Base-by-base conservation (phyloP, 768 basidiomycete species). In the Collybiopsis luxurians region DNA sequence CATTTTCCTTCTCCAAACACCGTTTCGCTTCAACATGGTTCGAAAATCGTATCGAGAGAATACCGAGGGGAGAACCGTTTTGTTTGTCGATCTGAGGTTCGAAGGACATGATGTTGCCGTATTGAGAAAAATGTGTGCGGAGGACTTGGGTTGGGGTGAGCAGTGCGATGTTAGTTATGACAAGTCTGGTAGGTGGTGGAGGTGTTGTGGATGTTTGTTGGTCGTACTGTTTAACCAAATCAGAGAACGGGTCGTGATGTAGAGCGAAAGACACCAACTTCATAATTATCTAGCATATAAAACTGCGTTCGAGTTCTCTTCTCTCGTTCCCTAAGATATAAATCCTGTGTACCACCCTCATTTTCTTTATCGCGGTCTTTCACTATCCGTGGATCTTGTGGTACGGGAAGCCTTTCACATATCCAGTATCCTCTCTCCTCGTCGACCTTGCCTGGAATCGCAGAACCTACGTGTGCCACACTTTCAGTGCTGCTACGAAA, bases 21-120 rank as follows among this genome's bases (percentile, higher is more conserved):
- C 71, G 65, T 55, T 76, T 78, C 4, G 93, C 94, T 43, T 90
- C 86, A 15, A 86, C 84, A 59, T 86, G 83, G 0, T 80, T 73
- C 17, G 70, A 65, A 65, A 74, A 98, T 60, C 81, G 83, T 60
- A 98, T 79, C 65, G 83, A 84, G 40, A 92, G 83, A 40, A 98
- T 82, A 2, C 95, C 95, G 1, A 97, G 80, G 1, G 87, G 82
- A 48, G 83, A 86, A 2, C 94, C 95, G n/a, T 85, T 92, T 50
- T 79, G 77, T 56, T 80, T 79, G 71, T 96, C 90, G 57, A 89
- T 82, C 64, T 93, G 89, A 11, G 86, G 79, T 56, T 95, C 91
- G 56, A 92, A 85, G 2, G 84, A 79, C 5, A 73, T 55, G 56
- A 95, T 74, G 15, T 73, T 66, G 1, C 93, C 95, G 64, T 88